A percentile compares a stretch with the other conserved stretches of the same genome.
Conservation (phyloP, 345 rosid genomes). For the Rhodomyrtus tomentosa region DNA sequence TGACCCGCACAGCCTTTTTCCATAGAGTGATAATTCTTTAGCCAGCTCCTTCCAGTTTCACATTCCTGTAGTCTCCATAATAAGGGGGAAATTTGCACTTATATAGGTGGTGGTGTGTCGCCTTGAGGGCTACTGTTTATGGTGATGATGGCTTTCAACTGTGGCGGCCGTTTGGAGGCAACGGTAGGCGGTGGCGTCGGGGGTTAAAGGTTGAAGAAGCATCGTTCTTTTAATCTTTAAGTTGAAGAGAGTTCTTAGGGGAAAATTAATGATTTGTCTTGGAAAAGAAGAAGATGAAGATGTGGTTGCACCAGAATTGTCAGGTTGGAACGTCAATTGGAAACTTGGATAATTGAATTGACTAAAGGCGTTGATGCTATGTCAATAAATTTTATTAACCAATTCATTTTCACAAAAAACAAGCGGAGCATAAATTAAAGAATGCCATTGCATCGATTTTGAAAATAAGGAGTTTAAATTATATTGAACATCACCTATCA, state of each 20-base stretch:
- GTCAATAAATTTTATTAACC: background rate
- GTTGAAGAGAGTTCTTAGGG: background rate
- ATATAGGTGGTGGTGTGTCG: background rate
- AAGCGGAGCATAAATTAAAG: background rate
- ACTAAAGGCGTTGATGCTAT: background rate
- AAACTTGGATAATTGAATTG: background rate
- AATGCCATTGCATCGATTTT: background rate
- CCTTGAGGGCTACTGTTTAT: background rate
- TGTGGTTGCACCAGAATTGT: background rate
- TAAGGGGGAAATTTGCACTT: background rate
- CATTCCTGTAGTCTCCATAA: background rate
- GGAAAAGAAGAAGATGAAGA: background rate
- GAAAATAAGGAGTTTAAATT: background rate
- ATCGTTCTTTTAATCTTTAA: background rate
- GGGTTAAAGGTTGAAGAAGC: background rate
- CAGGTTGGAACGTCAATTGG: background rate
- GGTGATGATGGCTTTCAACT: background rate
- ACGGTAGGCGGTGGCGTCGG: background rate
- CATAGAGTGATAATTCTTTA: background rate
- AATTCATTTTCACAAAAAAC: too few species aligned
- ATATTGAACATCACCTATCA: background rate
- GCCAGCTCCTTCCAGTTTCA: background rate
- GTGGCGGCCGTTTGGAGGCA: background rate
- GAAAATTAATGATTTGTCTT: background rate
- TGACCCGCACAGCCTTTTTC: background rate